Evolutionary conservation across 2,329 filamentous ascomycete genomes (phyloP), one percentile per base, ranked within the genome.

Genomic region (Colletotrichum scovillei): DNA sequence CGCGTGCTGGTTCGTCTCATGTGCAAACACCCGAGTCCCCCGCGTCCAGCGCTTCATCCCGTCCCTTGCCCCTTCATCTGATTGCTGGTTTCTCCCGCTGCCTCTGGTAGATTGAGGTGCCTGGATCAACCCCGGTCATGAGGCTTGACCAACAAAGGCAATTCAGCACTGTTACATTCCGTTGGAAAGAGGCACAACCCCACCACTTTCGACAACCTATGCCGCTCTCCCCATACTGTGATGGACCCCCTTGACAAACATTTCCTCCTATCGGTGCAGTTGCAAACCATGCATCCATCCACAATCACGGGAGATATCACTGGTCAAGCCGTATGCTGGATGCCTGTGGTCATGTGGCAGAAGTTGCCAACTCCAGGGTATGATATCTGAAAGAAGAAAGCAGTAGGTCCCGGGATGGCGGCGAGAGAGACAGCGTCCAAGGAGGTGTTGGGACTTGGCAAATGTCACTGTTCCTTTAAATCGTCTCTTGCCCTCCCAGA

Each of bases 211-310:
- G 16, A 22, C 19, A 12, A 19, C 35, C 26, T 38, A 35, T 55
- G 32, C 8, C 53, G 26, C 56, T 35, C 22, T 32, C 4, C 42
- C 30, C 22, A 38, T 63, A 16, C 8, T 32, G 26, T 52, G 56
- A 49, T 30, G 46, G 14, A 19, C 42, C 42, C 42, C 22, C 19
- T 22, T 30, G 19, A 42, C 62, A 67, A 59, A 63, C 62, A 58
- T 67, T 72, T 74, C 72, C 67, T 74, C 72, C 72, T 74, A 74
- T 74, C 72, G 68, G 72, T 26, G 72, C 32, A 59, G 22, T 74
- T 57, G 49, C 30, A 67, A 67, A 55, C 24, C 46, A 30, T 52
- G 67, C 42, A 30, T 53, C 22, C 63, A 53, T 72, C 57, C 62
- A 63, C 57, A 59, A 71, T 59, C 62, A 46, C 53, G 26, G 12